These are phyloP conservation scores for Hortiboletus flavorubellus DNA, from an alignment of 768 basidiomycete species.

Conservation along the genomic window DNA sequence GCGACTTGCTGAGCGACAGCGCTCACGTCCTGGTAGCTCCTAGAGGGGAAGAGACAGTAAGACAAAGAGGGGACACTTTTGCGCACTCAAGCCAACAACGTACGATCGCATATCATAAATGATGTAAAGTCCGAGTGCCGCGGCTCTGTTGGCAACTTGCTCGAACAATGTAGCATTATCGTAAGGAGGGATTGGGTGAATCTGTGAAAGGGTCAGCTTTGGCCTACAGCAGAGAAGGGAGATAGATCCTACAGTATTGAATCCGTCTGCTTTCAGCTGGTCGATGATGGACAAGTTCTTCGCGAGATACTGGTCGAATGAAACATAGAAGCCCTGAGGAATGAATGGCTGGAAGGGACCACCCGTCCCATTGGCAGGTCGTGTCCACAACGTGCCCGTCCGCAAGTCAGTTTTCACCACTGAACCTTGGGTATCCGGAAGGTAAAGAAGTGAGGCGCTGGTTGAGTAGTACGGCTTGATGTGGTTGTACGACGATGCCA, in stretches of 20 bases:
- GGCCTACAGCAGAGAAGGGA: neutral
- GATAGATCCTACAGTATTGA: slow-evolving; percentile 19
- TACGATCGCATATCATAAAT: slow-evolving; percentile 78
- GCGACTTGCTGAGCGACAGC: slow-evolving; percentile 63
- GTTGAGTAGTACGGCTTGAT: slow-evolving; percentile 35
- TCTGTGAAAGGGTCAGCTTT: slow-evolving; percentile 38
- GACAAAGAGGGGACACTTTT: neutral
- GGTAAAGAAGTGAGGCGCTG: slow-evolving; percentile 37
- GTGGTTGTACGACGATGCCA: neutral
- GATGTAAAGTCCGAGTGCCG: slow-evolving; percentile 44
- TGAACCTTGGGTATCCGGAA: slow-evolving; percentile 35
- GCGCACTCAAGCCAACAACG: neutral
- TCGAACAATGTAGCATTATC: slow-evolving; percentile 44
- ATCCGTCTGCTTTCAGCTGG: slow-evolving; percentile 56
- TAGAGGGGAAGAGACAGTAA: slow-evolving; percentile 1
- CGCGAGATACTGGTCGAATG: slow-evolving; percentile 52
- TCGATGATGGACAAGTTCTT: slow-evolving; percentile 51
- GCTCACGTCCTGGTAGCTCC: slow-evolving; percentile 59
- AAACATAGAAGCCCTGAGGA: slow-evolving; percentile 74
- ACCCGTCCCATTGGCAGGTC: slow-evolving; percentile 27
- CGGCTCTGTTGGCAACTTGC: slow-evolving; percentile 17
- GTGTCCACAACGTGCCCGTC: slow-evolving; percentile 43
- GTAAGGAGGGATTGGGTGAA: slow-evolving; percentile 72
- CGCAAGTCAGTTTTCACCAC: slow-evolving; percentile 49
- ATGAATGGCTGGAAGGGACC: slow-evolving; percentile 40